Percentiles rank a stretch among this genome's conserved stretches.
Conservation (phyloP, 1,139 yeast genomes). For the Protomyces gravidus region DNA sequence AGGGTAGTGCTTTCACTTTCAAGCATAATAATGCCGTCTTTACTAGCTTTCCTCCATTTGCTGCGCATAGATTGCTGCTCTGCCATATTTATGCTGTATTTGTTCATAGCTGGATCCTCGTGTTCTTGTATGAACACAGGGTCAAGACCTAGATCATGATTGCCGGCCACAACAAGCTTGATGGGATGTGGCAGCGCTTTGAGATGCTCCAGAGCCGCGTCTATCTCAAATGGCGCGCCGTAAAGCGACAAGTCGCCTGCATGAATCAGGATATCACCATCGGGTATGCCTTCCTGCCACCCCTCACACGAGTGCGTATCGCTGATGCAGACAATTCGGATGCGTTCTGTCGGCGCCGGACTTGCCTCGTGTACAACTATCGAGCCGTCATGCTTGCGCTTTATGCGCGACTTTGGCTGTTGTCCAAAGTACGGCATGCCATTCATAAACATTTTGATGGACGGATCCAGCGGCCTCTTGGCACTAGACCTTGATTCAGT, state of each 20-base stretch:
- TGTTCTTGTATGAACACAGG: conserved; percentile 6
- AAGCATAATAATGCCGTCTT: conserved; percentile 14
- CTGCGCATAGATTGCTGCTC: not conserved
- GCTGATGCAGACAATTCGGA: conserved; percentile 8
- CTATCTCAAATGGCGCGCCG: conserved; percentile 8
- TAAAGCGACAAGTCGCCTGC: conserved; percentile 22
- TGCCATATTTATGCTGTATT: not conserved
- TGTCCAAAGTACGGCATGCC: not conserved
- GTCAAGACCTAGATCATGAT: conserved; percentile 27
- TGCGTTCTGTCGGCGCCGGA: not conserved
- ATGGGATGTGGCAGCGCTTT: conserved; percentile 11
- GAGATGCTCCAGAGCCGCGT: conserved; percentile 3
- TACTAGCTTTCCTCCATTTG: conserved; percentile 11
- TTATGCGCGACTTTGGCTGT: not conserved
- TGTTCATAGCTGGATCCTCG: not conserved
- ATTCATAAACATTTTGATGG: not conserved
- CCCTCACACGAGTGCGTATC: conserved; percentile 17
- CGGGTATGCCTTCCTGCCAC: conserved; percentile 5
- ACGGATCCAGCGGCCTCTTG: not conserved
- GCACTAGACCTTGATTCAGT: too few species aligned
- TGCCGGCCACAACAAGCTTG: conserved; percentile 26
- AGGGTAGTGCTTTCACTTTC: conserved; percentile 5
- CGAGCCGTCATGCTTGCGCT: not conserved
- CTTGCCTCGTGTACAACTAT: not conserved
- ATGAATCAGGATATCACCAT: conserved; percentile 22